A percentile compares a stretch with the other conserved stretches of the same genome.
Evolutionary conservation across 1,284 basidiomycete genomes (phyloP).

Genomic region (Ustilago curta): DNA sequence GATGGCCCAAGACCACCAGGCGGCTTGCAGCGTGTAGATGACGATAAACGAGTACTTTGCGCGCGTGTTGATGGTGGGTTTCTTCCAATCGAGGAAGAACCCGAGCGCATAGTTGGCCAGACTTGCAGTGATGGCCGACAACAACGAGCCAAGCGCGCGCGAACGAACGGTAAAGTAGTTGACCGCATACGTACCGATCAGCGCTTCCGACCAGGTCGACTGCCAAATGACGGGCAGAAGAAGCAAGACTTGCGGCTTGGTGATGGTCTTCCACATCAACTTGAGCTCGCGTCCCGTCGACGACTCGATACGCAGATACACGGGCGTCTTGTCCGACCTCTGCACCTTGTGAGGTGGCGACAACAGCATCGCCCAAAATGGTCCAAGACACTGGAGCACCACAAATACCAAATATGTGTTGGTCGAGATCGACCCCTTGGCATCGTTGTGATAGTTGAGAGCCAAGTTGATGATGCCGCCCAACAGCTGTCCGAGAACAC

Average conservation of each 20-base stretch:
- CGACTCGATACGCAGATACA: conserved; percentile 61
- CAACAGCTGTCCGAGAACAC: conserved; percentile 64
- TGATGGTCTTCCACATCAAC: conserved; percentile 56
- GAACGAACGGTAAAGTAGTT: conserved; percentile 59
- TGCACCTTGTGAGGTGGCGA: conserved; percentile 68
- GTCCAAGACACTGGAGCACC: conserved; percentile 67
- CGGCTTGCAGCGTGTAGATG: conserved; percentile 57
- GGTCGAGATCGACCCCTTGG: conserved; percentile 64
- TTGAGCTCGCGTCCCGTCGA: conserved; percentile 56
- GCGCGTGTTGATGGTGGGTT: conserved; percentile 57
- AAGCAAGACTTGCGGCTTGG: conserved; percentile 54
- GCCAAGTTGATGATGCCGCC: conserved; percentile 70
- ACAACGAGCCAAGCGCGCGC: conserved; percentile 69
- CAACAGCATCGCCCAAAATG: conserved; percentile 66
- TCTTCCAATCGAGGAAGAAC: conserved; percentile 66
- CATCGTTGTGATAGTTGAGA: conserved; percentile 64
- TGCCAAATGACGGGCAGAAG: conserved; percentile 62
- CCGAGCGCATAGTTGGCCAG: conserved; percentile 67
- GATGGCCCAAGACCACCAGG: conserved; percentile 68
- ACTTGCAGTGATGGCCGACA: conserved; percentile 64
- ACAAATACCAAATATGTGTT: conserved; percentile 71
- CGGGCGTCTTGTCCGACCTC: conserved; percentile 67
- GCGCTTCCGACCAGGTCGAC: conserved; percentile 59
- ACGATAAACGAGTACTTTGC: conserved; percentile 53
- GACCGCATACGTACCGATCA: conserved; percentile 66